Percentiles rank a stretch among this genome's conserved stretches.
Evolutionary conservation across 1,284 basidiomycete genomes (phyloP).

Genomic region (Sphaerobolus stellatus): DNA sequence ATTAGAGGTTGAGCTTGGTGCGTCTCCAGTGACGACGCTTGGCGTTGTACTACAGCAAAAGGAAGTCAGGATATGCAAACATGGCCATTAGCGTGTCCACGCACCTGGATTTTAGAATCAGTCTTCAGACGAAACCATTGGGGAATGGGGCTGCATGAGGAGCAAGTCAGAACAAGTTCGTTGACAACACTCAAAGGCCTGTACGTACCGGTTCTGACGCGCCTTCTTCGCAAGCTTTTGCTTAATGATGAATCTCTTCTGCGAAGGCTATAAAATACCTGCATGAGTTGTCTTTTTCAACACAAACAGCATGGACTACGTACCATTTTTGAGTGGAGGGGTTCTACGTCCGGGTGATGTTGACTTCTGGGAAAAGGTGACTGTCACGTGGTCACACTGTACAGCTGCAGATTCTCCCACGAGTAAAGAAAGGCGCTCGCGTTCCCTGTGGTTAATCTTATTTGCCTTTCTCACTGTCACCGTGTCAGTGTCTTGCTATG

Average conservation of each 20-base stretch:
- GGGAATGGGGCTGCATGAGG: slow-evolving; percentile 76
- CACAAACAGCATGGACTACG: slow-evolving; percentile 4
- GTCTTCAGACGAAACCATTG: slow-evolving; percentile 99
- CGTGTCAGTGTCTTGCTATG: slow-evolving; percentile 35
- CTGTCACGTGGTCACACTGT: slow-evolving; percentile 13
- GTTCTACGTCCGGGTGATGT: background rate
- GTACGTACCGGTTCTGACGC: slow-evolving; percentile 88
- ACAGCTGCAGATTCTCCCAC: slow-evolving; percentile 9
- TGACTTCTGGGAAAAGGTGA: background rate
- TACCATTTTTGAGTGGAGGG: slow-evolving; percentile 15
- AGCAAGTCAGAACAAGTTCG: background rate
- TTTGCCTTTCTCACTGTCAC: slow-evolving; percentile 6
- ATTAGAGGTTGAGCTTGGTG: slow-evolving; percentile 91
- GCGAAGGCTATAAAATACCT: slow-evolving; percentile 74
- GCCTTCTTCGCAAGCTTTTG: slow-evolving; percentile 94
- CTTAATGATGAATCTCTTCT: slow-evolving; percentile 97
- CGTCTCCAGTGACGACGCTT: slow-evolving; percentile 94
- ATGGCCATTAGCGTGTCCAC: slow-evolving; percentile 28
- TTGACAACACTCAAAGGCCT: slow-evolving; percentile 4
- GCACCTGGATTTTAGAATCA: slow-evolving; percentile 92
- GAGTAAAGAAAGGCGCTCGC: background rate
- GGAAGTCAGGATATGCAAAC: background rate
- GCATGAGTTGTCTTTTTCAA: slow-evolving; percentile 19
- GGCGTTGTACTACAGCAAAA: slow-evolving; percentile 72
- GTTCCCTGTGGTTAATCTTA: background rate